phyloP scores from a whole-genome alignment of 495 filamentous ascomycete species.

The Hypoxylon rickii region DNA sequence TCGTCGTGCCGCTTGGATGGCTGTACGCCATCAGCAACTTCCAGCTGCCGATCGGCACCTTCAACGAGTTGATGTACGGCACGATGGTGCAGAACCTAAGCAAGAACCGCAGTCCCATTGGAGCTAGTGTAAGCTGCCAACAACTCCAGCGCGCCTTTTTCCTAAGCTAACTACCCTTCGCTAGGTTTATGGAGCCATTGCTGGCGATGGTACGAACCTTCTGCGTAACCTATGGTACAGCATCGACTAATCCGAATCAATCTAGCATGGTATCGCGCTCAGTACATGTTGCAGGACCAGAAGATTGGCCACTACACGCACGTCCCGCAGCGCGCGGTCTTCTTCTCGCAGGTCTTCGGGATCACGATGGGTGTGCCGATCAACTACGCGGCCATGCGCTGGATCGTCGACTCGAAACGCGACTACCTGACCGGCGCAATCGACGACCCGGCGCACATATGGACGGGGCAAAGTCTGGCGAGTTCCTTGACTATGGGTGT shows the following conservation, averaged over 20 bases:
- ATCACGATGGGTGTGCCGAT: slow-evolving; percentile 54
- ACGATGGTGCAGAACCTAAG: slow-evolving; percentile 58
- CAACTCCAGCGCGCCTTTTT: neutral
- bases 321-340: slow-evolving; percentile 59
- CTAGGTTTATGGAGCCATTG: slow-evolving; percentile 56
- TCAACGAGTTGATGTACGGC: slow-evolving; percentile 62
- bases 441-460: slow-evolving; percentile 58
- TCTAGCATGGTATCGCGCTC: slow-evolving; percentile 55
- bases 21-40: slow-evolving; percentile 62
- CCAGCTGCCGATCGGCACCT: slow-evolving; percentile 56
- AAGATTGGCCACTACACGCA: slow-evolving; percentile 64
- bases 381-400: slow-evolving; percentile 52
- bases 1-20: slow-evolving; percentile 59
- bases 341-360: slow-evolving; percentile 61
- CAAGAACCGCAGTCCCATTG: slow-evolving; percentile 55
- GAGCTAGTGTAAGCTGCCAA: slow-evolving; percentile 45
- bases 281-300: slow-evolving; percentile 58
- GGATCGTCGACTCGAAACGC: slow-evolving; percentile 54
- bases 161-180: slow-evolving; percentile 2
- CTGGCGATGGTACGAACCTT: slow-evolving; percentile 38
- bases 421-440: slow-evolving; percentile 57
- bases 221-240: neutral
- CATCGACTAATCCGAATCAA: neutral
- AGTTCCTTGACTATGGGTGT: slow-evolving; percentile 54
- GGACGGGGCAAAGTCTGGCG: slow-evolving; percentile 57